Evolutionary conservation across 1,284 basidiomycete species (phyloP).

Genomic region (Coniferiporia weirii): DNA sequence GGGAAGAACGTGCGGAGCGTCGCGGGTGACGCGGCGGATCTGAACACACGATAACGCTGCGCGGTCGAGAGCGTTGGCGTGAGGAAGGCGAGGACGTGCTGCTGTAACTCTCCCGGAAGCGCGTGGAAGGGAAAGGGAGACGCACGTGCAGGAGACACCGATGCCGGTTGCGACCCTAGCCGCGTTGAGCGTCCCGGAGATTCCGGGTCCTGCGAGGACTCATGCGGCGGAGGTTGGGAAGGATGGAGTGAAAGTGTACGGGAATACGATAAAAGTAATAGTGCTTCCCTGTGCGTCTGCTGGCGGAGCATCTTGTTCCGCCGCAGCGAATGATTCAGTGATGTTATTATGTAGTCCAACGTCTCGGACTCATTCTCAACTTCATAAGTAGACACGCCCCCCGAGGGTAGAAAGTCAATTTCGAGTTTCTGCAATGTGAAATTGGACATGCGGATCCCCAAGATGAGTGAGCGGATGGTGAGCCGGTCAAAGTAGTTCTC

Average conservation of each 20-base stretch:
- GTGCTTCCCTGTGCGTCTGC: conserved; percentile 43
- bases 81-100: conserved; percentile 51
- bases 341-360: conserved; percentile 22
- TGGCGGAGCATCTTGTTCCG: conserved; percentile 47
- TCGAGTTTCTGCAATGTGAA: conserved; percentile 47
- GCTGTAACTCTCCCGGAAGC: conserved; percentile 57
- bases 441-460: conserved; percentile 42
- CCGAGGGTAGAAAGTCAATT: conserved; percentile 32
- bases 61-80: conserved; percentile 51
- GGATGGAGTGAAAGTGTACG: conserved; percentile 41
- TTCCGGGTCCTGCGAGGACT: too few species aligned
- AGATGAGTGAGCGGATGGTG: conserved; percentile 41
- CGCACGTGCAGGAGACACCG: not conserved
- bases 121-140: conserved; percentile 32
- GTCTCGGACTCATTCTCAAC: too few species aligned
- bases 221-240: not conserved
- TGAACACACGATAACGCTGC: conserved; percentile 52
- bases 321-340: conserved; percentile 36
- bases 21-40: conserved; percentile 41
- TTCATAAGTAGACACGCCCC: too few species aligned
- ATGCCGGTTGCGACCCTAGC: not conserved
- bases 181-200: not conserved
- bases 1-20: conserved; percentile 16
- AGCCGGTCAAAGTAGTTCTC: conserved; percentile 48
- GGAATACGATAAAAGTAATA: conserved; percentile 46